Evolutionary conservation across 257 asterid species (phyloP), one percentile per base, ranked within the genome.

Genomic region (Forsythia suspensa): DNA sequence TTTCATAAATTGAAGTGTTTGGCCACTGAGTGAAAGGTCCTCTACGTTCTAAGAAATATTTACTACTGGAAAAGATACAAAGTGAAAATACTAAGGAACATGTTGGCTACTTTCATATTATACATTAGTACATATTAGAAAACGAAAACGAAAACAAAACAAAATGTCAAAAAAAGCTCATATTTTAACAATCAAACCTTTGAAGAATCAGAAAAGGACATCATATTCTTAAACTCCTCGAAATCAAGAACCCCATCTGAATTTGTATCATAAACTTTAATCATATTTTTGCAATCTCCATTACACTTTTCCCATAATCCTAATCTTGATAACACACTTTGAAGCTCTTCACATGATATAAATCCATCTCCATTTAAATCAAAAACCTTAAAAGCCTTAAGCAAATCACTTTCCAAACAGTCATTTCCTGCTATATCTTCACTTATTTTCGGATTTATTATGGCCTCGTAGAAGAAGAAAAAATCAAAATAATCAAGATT

Each of bases 221-320:
- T 91, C 97, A 92, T 91, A 36, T 87, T 85, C 90, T 89, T 91
- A 36, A 91, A 92, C 91, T 92, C 97, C 0, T 80, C 78, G 15
- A 92, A 89, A 84, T 92, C 97, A 74, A 92, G 83, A 39, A 84
- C 85, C 5, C 96, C 97, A 48, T 92, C 97, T 0, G 88, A 83
- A n/a, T 92, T 92, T 68, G 81, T 77, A 24, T 91, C 96, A 40
- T 82, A 92, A 18, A 67, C 87, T 2, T 82, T 48, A 40, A 92
- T 92, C 94, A 92, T 91, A 3, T 79, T 82, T 74, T 72, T 80
- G 39, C 96, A 89, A 65, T 92, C 94, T 0, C 86, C 84, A 76
- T 72, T 39, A 4, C 44, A 11, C 34, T 86, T 81, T 71, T 90
- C 87, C 88, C 83, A 80, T 71, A 88, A 48, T 46, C 87, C 96